A percentile compares a stretch with the other conserved stretches of the same genome.
phyloP scores from a whole-genome alignment of 2,329 filamentous ascomycete genomes.

The Nemania sp. region DNA sequence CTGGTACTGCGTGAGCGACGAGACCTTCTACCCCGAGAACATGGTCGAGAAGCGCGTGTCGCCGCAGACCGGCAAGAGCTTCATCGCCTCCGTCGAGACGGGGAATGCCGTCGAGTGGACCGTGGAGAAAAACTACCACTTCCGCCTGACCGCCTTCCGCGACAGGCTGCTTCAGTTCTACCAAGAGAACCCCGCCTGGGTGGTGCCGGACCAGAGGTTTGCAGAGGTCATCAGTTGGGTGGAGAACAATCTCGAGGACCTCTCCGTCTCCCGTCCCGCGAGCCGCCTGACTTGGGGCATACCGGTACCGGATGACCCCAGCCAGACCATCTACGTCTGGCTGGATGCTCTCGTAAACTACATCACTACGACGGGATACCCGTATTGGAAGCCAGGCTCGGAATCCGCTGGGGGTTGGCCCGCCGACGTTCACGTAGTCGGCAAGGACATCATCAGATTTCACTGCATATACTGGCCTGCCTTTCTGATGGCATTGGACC shows the following conservation, averaged over 20 bases:
- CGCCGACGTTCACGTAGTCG: constrained; percentile 87
- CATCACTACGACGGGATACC: constrained; percentile 84
- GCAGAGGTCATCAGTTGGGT: constrained; percentile 80
- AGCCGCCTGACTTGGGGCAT: constrained; percentile 86
- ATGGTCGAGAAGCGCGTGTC: constrained; percentile 75
- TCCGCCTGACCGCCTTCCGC: constrained; percentile 81
- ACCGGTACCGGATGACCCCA: constrained; percentile 78
- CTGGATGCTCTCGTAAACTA: constrained; percentile 96
- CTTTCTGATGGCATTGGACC: constrained; percentile 83
- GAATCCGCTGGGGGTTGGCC: constrained; percentile 77
- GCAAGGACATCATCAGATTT: constrained; percentile 95
- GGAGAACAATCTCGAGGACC: constrained; percentile 75
- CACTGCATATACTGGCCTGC: constrained; percentile 99
- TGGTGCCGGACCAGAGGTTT: constrained; percentile 74
- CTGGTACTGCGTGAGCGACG: constrained; percentile 96
- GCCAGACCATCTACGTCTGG: constrained; percentile 97
- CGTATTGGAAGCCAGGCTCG: constrained; percentile 68
- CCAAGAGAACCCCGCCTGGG: constrained; percentile 73
- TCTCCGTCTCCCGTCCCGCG: constrained; percentile 84
- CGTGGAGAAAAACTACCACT: constrained; percentile 93
- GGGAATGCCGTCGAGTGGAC: constrained; percentile 95
- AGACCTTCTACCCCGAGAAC: constrained; percentile 88
- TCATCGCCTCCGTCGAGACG: constrained; percentile 83
- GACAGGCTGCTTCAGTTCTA: constrained; percentile 83
- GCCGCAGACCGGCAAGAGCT: constrained; percentile 79